Evolutionary conservation across 148 eudicot genomes (phyloP).

Genomic region (Rhododendron molle): DNA sequence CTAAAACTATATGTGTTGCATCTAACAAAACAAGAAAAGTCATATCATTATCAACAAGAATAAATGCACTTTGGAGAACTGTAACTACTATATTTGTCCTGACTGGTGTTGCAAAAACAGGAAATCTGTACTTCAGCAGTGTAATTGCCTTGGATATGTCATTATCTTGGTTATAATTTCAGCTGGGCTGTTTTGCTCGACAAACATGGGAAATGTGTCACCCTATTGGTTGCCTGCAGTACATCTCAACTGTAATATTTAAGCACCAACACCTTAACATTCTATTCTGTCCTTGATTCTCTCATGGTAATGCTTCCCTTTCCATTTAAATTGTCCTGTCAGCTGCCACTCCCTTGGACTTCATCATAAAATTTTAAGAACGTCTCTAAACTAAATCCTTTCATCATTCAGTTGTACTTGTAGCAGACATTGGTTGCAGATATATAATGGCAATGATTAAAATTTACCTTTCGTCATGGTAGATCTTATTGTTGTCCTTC

Average conservation of each 20-base stretch:
- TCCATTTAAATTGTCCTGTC: neutral
- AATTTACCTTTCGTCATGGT: neutral
- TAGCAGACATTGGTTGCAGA: neutral
- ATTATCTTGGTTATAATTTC: neutral
- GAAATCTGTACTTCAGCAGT: neutral
- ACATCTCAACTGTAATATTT: neutral
- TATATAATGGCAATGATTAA: neutral
- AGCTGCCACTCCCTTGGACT: neutral
- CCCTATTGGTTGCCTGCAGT: neutral
- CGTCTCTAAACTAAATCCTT: neutral
- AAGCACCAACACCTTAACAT: neutral
- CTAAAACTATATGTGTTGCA: neutral
- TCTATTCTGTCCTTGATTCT: neutral
- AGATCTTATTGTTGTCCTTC: slow-evolving; percentile 1
- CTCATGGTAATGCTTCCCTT: neutral
- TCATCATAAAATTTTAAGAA: neutral
- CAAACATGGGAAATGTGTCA: neutral
- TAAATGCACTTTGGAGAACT: neutral
- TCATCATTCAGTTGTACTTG: neutral
- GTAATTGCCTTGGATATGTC: neutral
- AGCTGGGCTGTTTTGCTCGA: neutral
- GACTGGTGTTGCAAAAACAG: neutral
- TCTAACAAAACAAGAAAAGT: neutral
- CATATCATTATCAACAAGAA: neutral
- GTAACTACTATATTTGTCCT: neutral